Conservation (phyloP, 495 filamentous ascomycete genomes). For the Neohortaea acidophila region DNA sequence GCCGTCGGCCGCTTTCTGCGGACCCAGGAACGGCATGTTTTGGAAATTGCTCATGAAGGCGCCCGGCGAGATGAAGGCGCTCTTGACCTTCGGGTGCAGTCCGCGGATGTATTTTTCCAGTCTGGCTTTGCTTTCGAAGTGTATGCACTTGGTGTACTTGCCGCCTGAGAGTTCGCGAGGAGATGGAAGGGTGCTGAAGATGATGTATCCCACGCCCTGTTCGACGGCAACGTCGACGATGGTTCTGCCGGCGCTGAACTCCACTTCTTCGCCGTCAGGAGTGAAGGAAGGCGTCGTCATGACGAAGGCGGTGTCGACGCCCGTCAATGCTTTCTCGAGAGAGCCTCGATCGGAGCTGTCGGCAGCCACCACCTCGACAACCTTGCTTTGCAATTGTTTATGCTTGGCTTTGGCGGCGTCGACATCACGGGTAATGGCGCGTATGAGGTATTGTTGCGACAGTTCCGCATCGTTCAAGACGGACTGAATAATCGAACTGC, state of each 20-base stretch:
- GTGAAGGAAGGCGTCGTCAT: conserved; percentile 31
- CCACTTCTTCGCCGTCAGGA: conserved; percentile 22
- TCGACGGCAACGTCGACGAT: conserved; percentile 26
- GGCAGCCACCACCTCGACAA: conserved; percentile 11
- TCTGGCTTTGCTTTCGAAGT: conserved; percentile 10
- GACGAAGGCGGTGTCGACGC: conserved; percentile 26
- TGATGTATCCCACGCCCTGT: conserved; percentile 25
- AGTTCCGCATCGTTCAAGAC: conserved; percentile 14
- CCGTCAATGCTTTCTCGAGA: conserved; percentile 21
- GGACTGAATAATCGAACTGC: conserved; percentile 13
- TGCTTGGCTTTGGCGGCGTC: conserved; percentile 1
- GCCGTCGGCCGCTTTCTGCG: conserved; percentile 20
- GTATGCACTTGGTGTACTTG: conserved; percentile 17
- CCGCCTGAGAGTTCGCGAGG: conserved; percentile 27
- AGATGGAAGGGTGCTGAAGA: conserved; percentile 27
- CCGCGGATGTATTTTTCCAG: conserved; percentile 30
- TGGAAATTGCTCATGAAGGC: conserved; percentile 39
- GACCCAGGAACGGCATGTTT: conserved; percentile 20
- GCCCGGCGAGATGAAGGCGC: conserved; percentile 32
- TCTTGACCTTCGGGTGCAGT: conserved; percentile 28
- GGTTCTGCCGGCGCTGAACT: conserved; percentile 27
- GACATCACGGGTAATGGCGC: conserved; percentile 13
- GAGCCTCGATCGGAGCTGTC: conserved; percentile 20
- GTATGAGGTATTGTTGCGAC: conserved; percentile 13
- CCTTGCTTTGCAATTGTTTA: background rate